phyloP scores from a whole-genome alignment of 306 rosid species.

The Trifolium subterraneum region DNA sequence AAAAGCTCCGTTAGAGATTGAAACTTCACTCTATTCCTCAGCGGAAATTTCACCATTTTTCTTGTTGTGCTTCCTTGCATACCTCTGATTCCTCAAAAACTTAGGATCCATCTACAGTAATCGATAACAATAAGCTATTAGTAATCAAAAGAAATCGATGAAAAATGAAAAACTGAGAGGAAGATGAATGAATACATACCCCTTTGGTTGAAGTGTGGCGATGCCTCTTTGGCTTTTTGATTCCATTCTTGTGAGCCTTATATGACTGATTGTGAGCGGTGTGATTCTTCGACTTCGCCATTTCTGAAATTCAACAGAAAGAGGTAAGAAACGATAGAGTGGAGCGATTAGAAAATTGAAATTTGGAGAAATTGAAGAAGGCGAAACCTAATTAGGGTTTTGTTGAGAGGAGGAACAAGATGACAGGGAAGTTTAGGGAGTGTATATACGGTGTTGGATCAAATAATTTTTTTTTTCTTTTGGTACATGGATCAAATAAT shows the following conservation, averaged over 20 bases:
- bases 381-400: too few species aligned
- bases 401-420: too few species aligned
- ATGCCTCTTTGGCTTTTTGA: slow-evolving; percentile 93
- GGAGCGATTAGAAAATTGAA: too few species aligned
- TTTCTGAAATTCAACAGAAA: slow-evolving; percentile 13
- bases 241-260: slow-evolving; percentile 98
- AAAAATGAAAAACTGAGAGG: background rate
- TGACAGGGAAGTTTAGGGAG: too few species aligned
- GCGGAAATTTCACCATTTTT: slow-evolving; percentile 55
- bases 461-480: too few species aligned
- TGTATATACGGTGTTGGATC: too few species aligned
- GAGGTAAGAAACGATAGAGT: too few species aligned
- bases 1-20: slow-evolving; percentile 21
- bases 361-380: too few species aligned
- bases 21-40: slow-evolving; percentile 66
- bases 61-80: slow-evolving; percentile 97
- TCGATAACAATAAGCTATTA: background rate
- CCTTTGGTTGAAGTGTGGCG: slow-evolving; percentile 99
- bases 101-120: slow-evolving; percentile 88
- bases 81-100: slow-evolving; percentile 99
- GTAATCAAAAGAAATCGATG: background rate
- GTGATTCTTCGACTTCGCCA: slow-evolving; percentile 99
- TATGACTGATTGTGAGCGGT: slow-evolving; percentile 98
- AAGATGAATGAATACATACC: slow-evolving; percentile 43
- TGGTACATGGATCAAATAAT: too few species aligned